A percentile compares a stretch with the other conserved stretches of the same genome.
Conservation (phyloP, 805 yeast genomes). For the Metschnikowia cerradonensis region DNA sequence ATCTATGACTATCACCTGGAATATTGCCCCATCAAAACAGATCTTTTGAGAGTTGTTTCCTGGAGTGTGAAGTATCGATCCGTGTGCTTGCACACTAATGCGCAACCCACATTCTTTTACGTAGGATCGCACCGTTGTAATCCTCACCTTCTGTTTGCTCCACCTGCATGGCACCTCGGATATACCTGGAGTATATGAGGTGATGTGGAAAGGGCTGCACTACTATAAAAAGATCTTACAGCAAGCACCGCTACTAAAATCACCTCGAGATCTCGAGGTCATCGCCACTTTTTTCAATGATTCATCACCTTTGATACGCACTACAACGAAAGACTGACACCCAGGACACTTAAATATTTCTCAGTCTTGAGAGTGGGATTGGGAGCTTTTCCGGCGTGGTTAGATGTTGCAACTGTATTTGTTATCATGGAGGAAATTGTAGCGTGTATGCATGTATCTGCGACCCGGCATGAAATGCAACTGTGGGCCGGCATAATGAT, state of each 20-base stretch:
- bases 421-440: not conserved
- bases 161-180: not conserved
- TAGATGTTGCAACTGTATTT: not conserved
- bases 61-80: not conserved
- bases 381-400: too few species aligned
- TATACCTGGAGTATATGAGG: not conserved
- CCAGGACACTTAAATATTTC: too few species aligned
- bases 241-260: not conserved
- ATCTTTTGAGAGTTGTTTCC: not conserved
- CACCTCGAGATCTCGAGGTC: not conserved
- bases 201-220: not conserved
- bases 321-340: not conserved
- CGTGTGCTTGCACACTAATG: not conserved
- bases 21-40: too few species aligned
- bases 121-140: not conserved
- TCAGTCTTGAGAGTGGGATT: too few species aligned
- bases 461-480: not conserved
- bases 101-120: not conserved
- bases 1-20: too few species aligned
- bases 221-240: not conserved
- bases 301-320: not conserved
- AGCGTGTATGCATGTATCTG: conserved; percentile 2
- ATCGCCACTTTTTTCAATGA: not conserved
- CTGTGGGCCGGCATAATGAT: conserved; percentile 1
- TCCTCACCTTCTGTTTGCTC: not conserved